Evolutionary conservation across 805 yeast genomes (phyloP).

Genomic region (Candida maesae): DNA sequence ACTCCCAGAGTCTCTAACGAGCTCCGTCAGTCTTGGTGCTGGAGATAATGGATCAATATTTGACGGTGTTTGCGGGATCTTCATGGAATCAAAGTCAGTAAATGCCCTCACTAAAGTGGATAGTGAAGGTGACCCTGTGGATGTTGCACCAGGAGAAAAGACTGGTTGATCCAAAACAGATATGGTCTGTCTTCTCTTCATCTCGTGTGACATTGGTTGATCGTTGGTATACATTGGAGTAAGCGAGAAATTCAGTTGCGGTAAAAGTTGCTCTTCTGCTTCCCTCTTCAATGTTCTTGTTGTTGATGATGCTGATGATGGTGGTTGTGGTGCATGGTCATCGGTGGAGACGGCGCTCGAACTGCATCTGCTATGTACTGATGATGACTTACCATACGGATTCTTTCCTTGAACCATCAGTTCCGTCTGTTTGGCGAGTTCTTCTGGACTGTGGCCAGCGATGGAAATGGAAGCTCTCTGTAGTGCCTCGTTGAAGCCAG

Average conservation of each 20-base stretch:
- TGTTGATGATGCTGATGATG: too few species aligned
- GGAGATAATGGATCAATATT: conserved; percentile 17
- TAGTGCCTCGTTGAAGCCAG: conserved; percentile 40
- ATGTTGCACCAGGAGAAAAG: conserved; percentile 6
- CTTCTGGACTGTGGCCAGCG: conserved; percentile 50
- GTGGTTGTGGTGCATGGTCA: too few species aligned
- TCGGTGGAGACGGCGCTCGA: background rate
- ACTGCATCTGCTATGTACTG: background rate
- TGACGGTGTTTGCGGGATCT: conserved; percentile 17
- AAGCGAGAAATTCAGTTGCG: conserved; percentile 2
- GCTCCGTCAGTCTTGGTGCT: conserved; percentile 8
- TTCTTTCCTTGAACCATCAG: conserved; percentile 40
- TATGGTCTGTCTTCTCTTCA: conserved; percentile 10
- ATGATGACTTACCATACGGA: conserved; percentile 31
- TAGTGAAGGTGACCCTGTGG: conserved; percentile 16
- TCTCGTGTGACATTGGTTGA: background rate
- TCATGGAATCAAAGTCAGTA: conserved; percentile 23
- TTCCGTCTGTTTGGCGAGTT: conserved; percentile 35
- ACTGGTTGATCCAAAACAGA: conserved; percentile 12
- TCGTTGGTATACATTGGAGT: background rate
- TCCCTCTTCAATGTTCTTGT: background rate
- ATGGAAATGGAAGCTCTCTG: conserved; percentile 55
- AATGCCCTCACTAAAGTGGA: conserved; percentile 24
- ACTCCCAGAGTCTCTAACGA: conserved; percentile 10
- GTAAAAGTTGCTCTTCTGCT: background rate